phyloP scores from a whole-genome alignment of 805 yeast genomes.

The Saccharomycopsis amapae region DNA sequence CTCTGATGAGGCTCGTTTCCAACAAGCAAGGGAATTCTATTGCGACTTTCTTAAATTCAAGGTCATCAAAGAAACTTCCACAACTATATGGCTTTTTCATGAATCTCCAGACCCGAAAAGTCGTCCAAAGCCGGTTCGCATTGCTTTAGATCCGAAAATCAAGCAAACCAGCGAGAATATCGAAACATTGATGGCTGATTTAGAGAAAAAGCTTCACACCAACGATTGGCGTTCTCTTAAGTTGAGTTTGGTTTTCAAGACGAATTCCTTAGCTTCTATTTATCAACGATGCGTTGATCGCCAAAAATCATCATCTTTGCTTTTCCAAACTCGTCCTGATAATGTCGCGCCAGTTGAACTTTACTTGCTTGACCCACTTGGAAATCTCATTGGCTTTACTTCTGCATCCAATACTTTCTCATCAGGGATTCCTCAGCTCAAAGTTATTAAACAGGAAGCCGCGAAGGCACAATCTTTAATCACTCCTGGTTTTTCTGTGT shows the following conservation, averaged over 20 bases:
- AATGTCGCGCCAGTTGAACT: conserved; percentile 69
- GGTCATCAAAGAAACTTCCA: conserved; percentile 28
- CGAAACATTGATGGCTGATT: conserved; percentile 21
- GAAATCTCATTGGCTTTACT: conserved; percentile 75
- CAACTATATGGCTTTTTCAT: conserved; percentile 27
- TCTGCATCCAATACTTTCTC: conserved; percentile 50
- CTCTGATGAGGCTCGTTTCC: conserved; percentile 36
- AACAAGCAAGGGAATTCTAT: conserved; percentile 51
- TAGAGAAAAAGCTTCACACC: conserved; percentile 26
- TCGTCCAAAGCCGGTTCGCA: conserved; percentile 26
- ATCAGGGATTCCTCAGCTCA: conserved; percentile 33
- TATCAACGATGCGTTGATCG: conserved; percentile 20
- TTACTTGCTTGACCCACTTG: conserved; percentile 77
- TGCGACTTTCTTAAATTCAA: conserved; percentile 35
- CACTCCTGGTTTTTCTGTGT: background rate
- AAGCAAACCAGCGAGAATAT: conserved; percentile 24
- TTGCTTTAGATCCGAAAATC: conserved; percentile 24
- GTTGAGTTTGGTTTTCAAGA: conserved; percentile 33
- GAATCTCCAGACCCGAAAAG: conserved; percentile 1
- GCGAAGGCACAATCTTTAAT: background rate
- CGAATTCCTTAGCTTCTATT: conserved; percentile 26
- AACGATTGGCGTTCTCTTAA: conserved; percentile 47
- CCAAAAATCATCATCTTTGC: conserved; percentile 1
- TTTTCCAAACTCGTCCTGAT: conserved; percentile 60
- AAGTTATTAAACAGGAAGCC: background rate